These are phyloP conservation scores for Linanthus parryae DNA, from an alignment of 148 eudicot genomes.

Conservation along the genomic window DNA sequence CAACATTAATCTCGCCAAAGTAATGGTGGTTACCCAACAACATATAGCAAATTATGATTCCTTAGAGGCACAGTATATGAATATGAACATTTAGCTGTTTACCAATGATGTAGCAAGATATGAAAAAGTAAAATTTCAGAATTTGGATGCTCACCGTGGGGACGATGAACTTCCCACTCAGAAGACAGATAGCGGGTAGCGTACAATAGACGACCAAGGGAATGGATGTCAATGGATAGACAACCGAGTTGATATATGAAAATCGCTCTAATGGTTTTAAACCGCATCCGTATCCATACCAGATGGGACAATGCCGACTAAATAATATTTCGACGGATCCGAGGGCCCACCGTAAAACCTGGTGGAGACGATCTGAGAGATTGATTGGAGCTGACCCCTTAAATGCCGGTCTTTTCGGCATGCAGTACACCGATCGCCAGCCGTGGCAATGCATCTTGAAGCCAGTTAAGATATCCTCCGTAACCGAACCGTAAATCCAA, in stretches of 20 bases:
- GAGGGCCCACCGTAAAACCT: constrained; percentile 93
- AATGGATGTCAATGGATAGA: constrained; percentile 85
- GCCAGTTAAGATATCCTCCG: constrained; percentile 96
- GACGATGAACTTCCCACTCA: constrained; percentile 90
- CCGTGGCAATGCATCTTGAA: constrained; percentile 99
- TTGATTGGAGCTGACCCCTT: constrained; percentile 98
- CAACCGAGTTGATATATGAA: constrained; percentile 83
- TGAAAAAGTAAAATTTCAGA: background rate
- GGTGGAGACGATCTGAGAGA: constrained; percentile 95
- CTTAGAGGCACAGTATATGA: background rate
- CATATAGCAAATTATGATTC: background rate
- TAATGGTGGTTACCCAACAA: background rate
- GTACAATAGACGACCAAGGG: constrained; percentile 88
- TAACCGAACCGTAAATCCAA: constrained; percentile 97
- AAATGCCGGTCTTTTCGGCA: constrained; percentile 82
- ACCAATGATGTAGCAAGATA: background rate
- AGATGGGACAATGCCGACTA: constrained; percentile 89
- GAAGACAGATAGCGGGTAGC: constrained; percentile 86
- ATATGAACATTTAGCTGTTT: background rate
- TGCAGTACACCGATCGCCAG: constrained; percentile 96
- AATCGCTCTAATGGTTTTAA: constrained; percentile 86
- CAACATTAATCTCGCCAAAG: background rate
- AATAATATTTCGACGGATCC: constrained; percentile 90
- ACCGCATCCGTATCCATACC: constrained; percentile 91
- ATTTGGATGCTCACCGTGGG: constrained; percentile 59